Conservation (phyloP, 1,284 basidiomycete species). For the Leccinum fallax region DNA sequence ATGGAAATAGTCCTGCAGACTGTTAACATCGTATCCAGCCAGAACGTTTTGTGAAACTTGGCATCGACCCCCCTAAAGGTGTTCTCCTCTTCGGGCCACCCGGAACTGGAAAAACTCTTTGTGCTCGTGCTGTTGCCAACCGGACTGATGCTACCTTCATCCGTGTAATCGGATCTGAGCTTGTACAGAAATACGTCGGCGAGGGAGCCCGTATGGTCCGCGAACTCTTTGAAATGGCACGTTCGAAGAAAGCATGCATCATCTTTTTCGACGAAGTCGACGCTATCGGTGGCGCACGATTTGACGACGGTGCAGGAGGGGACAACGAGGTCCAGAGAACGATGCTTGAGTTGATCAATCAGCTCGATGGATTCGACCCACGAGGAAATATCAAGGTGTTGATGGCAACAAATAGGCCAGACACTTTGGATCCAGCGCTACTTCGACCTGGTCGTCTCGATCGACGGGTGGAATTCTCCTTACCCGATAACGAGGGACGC, state of each 20-base stretch:
- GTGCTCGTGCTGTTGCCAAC: conserved; percentile 97
- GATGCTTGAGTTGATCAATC: conserved; percentile 99
- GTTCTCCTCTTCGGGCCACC: conserved; percentile 96
- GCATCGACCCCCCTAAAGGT: conserved; percentile 99
- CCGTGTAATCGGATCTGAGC: conserved; percentile 97
- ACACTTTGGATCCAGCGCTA: conserved; percentile 97
- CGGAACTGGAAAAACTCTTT: conserved; percentile 98
- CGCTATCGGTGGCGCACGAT: conserved; percentile 97
- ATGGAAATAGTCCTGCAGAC: neutral
- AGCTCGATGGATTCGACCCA: conserved; percentile 98
- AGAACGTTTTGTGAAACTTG: conserved; percentile 96
- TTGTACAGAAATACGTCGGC: conserved; percentile 99
- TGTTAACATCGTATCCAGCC: conserved; percentile 59
- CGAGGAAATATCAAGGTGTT: conserved; percentile 99
- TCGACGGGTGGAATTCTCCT: conserved; percentile 92
- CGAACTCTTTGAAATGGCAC: conserved; percentile 98
- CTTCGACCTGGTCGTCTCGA: conserved; percentile 96
- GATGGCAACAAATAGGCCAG: conserved; percentile 99
- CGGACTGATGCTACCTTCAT: conserved; percentile 99
- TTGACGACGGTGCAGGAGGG: conserved; percentile 98
- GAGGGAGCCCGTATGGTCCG: conserved; percentile 99
- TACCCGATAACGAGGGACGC: conserved; percentile 96
- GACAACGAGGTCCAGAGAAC: conserved; percentile 99
- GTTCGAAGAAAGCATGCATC: conserved; percentile 98
- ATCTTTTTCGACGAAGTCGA: conserved; percentile 99